These are phyloP conservation scores for Nepenthes gracilis DNA, from an alignment of 148 eudicot genomes.

Conservation along the genomic window DNA sequence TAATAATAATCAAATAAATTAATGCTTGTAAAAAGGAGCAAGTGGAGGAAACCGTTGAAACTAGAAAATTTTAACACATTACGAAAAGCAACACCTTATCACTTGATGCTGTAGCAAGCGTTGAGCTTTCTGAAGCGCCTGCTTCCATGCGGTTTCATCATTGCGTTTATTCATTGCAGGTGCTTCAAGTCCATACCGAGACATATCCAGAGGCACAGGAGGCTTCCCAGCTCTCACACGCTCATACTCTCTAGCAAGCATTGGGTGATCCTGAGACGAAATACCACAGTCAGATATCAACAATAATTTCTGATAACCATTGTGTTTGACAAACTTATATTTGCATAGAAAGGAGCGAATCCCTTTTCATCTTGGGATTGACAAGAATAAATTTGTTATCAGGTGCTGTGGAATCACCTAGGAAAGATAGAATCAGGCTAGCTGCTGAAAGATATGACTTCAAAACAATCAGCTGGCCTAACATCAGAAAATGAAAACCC, in stretches of 20 bases:
- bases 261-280: conserved; percentile 72
- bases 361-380: too few relatives aligned
- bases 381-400: too few relatives aligned
- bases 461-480: too few relatives aligned
- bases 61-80: neutral
- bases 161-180: conserved; percentile 64
- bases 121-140: conserved; percentile 78
- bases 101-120: conserved; percentile 82
- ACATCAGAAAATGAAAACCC: too few relatives aligned
- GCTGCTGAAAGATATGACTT: too few relatives aligned
- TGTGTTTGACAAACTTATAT: neutral
- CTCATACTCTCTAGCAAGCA: conserved; percentile 94
- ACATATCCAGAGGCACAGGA: conserved; percentile 71
- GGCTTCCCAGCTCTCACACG: conserved; percentile 89
- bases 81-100: conserved; percentile 44
- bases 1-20: neutral
- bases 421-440: too few relatives aligned
- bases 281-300: neutral
- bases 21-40: neutral
- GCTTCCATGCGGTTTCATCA: conserved; percentile 94
- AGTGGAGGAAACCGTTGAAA: neutral
- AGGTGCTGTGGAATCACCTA: too few relatives aligned
- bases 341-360: too few relatives aligned
- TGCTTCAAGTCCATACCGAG: conserved; percentile 71
- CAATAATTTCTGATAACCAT: conserved; percentile 3